These are phyloP conservation scores for Crithidia sp. DNA, from an alignment of 208 protist genomes.

Conservation along the genomic window DNA sequence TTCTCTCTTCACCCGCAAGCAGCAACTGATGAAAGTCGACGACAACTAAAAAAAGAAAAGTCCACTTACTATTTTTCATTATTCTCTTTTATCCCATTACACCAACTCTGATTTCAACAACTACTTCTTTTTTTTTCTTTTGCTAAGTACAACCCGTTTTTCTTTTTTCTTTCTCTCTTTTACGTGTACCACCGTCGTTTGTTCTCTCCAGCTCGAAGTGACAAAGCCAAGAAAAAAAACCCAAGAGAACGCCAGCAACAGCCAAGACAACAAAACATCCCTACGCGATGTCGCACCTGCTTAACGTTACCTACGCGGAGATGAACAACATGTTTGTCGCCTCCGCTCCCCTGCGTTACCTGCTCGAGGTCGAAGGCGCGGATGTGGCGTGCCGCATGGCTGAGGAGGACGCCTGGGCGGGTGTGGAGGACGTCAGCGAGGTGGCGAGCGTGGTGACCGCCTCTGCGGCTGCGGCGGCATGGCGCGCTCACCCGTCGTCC, in stretches of 20 bases:
- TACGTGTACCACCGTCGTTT: too few species aligned
- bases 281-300: background rate
- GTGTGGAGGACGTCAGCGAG: background rate
- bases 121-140: slow-evolving; percentile 21
- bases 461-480: background rate
- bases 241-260: background rate
- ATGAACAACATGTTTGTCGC: background rate
- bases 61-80: background rate
- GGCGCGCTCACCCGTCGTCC: background rate
- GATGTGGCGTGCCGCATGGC: background rate
- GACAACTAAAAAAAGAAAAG: background rate
- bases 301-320: background rate
- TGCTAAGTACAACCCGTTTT: slow-evolving; percentile 8
- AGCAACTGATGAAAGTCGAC: background rate
- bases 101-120: slow-evolving; percentile 5
- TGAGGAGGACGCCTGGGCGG: background rate
- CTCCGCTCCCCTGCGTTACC: background rate
- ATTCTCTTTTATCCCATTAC: slow-evolving; percentile 5
- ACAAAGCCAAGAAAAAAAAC: background rate
- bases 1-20: background rate
- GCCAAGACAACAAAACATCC: background rate
- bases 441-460: background rate
- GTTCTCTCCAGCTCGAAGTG: too few species aligned
- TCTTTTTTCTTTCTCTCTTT: background rate
- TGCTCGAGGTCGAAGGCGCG: background rate